A percentile compares a stretch with the other conserved stretches of the same genome.
Conservation (phyloP, 1,284 basidiomycete species). For the Veloboletus limbatus region DNA sequence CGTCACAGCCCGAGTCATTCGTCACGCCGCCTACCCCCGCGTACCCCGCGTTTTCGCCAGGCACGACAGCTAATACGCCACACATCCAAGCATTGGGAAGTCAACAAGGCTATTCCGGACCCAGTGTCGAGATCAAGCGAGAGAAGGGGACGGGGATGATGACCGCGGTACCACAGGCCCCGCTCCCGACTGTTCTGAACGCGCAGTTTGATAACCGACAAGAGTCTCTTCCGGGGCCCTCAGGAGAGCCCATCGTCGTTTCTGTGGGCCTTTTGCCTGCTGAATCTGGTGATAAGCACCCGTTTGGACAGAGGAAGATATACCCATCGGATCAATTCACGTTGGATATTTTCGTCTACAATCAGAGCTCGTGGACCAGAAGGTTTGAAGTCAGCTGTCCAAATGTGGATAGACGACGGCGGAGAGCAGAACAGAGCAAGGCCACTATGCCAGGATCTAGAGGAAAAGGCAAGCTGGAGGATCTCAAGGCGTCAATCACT, state of each 20-base stretch:
- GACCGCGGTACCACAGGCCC: conserved; percentile 46
- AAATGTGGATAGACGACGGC: conserved; percentile 42
- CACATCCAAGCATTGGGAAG: conserved; percentile 52
- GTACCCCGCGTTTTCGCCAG: conserved; percentile 63
- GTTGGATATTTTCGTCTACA: conserved; percentile 87
- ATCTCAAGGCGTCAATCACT: conserved; percentile 37
- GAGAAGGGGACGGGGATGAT: conserved; percentile 43
- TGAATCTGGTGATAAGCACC: conserved; percentile 19
- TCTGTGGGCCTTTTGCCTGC: conserved; percentile 63
- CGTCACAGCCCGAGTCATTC: conserved; percentile 16
- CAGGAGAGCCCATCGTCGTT: conserved; percentile 61
- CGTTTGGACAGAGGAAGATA: conserved; percentile 45
- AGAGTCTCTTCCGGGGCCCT: conserved; percentile 32
- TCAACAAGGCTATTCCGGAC: conserved; percentile 46
- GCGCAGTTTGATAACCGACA: conserved; percentile 26
- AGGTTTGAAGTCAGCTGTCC: conserved; percentile 77
- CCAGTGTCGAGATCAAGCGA: conserved; percentile 62
- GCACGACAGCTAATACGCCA: conserved; percentile 47
- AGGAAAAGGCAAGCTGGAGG: conserved; percentile 18
- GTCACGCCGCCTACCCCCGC: conserved; percentile 59
- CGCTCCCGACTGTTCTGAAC: conserved; percentile 49
- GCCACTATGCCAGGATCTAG: conserved; percentile 5
- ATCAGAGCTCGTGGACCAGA: conserved; percentile 74
- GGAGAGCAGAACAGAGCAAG: conserved; percentile 38
- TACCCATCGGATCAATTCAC: conserved; percentile 75